Percentiles rank a stretch among this genome's conserved stretches.
Conservation (phyloP, 2,329 filamentous ascomycete genomes). For the Penicillium capsulatum region DNA sequence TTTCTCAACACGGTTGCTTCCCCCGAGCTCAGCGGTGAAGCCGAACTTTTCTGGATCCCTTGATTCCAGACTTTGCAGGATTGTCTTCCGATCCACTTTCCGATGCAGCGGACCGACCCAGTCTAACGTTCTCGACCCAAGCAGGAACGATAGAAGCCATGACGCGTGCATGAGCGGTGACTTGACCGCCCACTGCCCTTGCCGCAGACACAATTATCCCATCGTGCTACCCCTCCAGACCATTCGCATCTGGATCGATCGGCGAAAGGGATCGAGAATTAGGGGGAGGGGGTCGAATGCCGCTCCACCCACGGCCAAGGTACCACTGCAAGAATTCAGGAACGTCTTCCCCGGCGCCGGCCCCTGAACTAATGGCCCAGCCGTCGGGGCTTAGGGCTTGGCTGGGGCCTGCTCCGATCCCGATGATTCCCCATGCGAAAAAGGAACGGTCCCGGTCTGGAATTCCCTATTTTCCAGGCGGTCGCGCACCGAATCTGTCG, state of each 20-base stretch:
- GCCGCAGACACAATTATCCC: not conserved
- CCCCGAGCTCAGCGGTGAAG: conserved; percentile 14
- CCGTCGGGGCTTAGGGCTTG: conserved; percentile 20
- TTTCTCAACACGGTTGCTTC: too few species aligned
- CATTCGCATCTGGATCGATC: conserved; percentile 15
- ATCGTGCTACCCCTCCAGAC: not conserved
- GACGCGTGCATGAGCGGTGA: conserved; percentile 20
- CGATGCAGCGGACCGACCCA: conserved; percentile 40
- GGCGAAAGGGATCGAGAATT: conserved; percentile 14
- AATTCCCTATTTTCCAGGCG: conserved; percentile 10
- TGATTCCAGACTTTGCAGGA: conserved; percentile 2
- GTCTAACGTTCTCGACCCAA: conserved; percentile 28
- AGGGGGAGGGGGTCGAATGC: not conserved
- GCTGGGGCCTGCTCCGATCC: conserved; percentile 18
- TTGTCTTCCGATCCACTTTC: conserved; percentile 31
- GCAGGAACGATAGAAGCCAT: conserved; percentile 13
- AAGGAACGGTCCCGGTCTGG: conserved; percentile 15
- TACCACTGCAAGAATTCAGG: conserved; percentile 31
- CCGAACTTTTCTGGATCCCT: conserved; percentile 5
- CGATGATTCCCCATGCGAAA: conserved; percentile 21
- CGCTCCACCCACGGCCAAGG: conserved; percentile 15
- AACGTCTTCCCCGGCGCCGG: conserved; percentile 31
- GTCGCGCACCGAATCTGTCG: conserved; percentile 17
- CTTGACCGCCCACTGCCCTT: conserved; percentile 15
- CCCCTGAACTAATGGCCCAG: conserved; percentile 28